Evolutionary conservation across 768 basidiomycete genomes (phyloP).

Genomic region (Suillus subluteus): DNA sequence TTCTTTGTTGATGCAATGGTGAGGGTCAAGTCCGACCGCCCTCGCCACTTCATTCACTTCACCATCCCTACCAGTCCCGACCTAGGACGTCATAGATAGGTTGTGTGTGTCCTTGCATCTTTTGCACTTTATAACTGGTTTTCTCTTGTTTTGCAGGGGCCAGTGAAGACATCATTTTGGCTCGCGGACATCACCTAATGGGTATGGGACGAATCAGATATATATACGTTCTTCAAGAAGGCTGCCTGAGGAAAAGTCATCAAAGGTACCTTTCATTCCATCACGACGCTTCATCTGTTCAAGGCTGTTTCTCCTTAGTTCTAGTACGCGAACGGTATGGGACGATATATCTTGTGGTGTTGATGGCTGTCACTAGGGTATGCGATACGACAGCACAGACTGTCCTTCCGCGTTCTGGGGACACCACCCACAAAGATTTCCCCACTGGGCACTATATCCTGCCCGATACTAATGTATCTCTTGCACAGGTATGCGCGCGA

Average conservation of each 20-base stretch:
- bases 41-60: too few relatives aligned
- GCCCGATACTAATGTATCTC: constrained; percentile 96
- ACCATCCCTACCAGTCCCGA: too few relatives aligned
- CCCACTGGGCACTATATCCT: constrained; percentile 79
- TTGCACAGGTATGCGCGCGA: constrained; percentile 69
- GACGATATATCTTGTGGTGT: constrained; percentile 83
- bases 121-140: too few relatives aligned
- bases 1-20: too few relatives aligned
- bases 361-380: constrained; percentile 60
- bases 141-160: too few relatives aligned
- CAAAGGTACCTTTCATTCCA: constrained; percentile 62
- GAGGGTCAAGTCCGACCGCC: too few relatives aligned
- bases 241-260: constrained; percentile 92
- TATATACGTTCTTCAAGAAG: constrained; percentile 98
- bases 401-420: constrained; percentile 63
- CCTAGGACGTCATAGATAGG: too few relatives aligned
- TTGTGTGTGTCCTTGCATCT: too few relatives aligned
- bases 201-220: too few relatives aligned
- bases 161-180: too few relatives aligned
- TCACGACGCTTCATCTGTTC: neutral
- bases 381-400: constrained; percentile 52
- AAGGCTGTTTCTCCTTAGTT: constrained; percentile 2
- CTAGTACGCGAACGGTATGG: constrained; percentile 93
- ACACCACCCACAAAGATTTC: constrained; percentile 56
- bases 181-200: too few relatives aligned